Percentiles rank a stretch among this genome's conserved stretches.
Conservation (phyloP, 305 asterid genomes). For the Petunia hybrid region DNA sequence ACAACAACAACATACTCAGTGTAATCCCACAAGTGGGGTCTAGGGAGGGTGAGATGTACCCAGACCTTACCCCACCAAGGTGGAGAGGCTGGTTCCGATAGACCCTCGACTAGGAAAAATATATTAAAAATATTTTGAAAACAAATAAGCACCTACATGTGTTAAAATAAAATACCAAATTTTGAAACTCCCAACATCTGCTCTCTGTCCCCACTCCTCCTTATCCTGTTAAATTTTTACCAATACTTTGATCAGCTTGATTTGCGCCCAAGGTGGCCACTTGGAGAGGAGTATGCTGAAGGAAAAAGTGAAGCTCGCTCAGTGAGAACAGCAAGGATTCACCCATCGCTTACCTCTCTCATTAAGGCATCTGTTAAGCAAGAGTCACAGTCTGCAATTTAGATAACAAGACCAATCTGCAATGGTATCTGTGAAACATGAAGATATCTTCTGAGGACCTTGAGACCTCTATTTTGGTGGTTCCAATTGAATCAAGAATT, state of each 20-base stretch:
- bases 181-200: neutral
- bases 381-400: slow-evolving; percentile 36
- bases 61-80: too few species aligned
- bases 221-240: neutral
- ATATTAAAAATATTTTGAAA: too few species aligned
- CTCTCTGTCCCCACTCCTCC: neutral
- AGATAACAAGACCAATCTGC: neutral
- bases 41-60: too few species aligned
- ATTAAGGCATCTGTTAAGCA: slow-evolving; percentile 67
- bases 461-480: neutral
- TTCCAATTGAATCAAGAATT: neutral
- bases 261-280: slow-evolving; percentile 95
- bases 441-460: neutral
- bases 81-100: too few species aligned
- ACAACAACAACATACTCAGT: too few species aligned
- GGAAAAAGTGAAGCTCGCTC: slow-evolving; percentile 97
- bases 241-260: slow-evolving; percentile 64
- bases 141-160: too few species aligned
- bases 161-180: neutral
- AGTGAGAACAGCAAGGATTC: slow-evolving; percentile 72
- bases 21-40: too few species aligned
- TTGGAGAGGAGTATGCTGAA: slow-evolving; percentile 83
- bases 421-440: neutral
- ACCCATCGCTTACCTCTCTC: slow-evolving; percentile 91
- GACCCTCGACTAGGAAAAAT: too few species aligned